These are phyloP conservation scores for Arthrobotrys sinensis DNA, from an alignment of 2,329 filamentous ascomycete genomes.

Conservation along the genomic window DNA sequence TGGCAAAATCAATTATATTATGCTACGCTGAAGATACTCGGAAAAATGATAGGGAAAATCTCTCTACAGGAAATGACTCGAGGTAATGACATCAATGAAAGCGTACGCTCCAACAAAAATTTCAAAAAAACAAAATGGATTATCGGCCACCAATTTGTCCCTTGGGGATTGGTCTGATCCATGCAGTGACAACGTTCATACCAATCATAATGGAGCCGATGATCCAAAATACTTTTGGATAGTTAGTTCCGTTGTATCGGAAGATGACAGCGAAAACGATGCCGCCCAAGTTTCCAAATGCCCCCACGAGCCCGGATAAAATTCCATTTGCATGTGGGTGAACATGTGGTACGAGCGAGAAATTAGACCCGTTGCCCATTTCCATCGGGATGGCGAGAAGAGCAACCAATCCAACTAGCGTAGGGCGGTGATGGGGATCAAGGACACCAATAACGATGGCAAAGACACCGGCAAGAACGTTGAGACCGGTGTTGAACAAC, in stretches of 20 bases:
- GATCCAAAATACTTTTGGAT: conserved; percentile 82
- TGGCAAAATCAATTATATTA: conserved; percentile 16
- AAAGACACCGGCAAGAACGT: conserved; percentile 74
- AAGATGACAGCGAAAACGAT: conserved; percentile 88
- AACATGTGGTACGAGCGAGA: conserved; percentile 87
- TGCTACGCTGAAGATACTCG: conserved; percentile 1
- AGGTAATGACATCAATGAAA: neutral
- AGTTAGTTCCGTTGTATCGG: conserved; percentile 79
- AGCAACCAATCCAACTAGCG: conserved; percentile 83
- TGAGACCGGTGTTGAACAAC: conserved; percentile 73
- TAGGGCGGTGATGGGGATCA: conserved; percentile 75
- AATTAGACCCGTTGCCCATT: conserved; percentile 88
- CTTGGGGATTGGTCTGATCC: conserved; percentile 75
- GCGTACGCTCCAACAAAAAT: neutral
- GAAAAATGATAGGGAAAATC: conserved; percentile 9
- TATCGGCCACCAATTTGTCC: conserved; percentile 71
- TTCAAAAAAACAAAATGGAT: neutral
- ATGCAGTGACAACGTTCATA: conserved; percentile 77
- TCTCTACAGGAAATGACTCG: conserved; percentile 4
- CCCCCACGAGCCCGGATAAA: conserved; percentile 85
- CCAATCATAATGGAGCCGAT: conserved; percentile 82
- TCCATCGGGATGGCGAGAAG: conserved; percentile 86
- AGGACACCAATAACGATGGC: conserved; percentile 76
- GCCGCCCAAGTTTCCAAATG: conserved; percentile 85
- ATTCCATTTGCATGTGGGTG: conserved; percentile 83